Evolutionary conservation across 305 asterid genomes (phyloP).

Genomic region (Ruellia speciosa): DNA sequence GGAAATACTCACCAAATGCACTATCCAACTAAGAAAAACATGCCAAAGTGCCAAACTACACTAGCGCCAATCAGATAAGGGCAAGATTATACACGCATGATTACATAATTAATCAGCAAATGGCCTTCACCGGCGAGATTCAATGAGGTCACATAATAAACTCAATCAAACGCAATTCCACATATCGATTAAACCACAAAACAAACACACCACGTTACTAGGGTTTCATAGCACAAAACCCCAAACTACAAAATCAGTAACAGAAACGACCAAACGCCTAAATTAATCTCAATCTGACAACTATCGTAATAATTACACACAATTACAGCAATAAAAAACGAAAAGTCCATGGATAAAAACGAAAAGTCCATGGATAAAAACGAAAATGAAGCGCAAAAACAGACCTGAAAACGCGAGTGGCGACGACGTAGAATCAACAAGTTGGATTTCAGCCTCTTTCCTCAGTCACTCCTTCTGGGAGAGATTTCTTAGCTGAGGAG

Average conservation of each 20-base stretch:
- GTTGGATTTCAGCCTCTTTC: background rate
- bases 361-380: background rate
- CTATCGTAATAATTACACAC: background rate
- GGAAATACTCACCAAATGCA: too few species aligned
- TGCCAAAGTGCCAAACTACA: too few species aligned
- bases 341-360: background rate
- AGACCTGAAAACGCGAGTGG: slow-evolving; percentile 15
- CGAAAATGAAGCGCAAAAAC: slow-evolving; percentile 3
- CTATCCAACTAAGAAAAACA: too few species aligned
- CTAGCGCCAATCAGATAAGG: too few species aligned
- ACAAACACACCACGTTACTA: background rate
- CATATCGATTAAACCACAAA: background rate
- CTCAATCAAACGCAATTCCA: background rate
- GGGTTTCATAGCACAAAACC: slow-evolving; percentile 6
- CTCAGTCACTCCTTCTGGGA: background rate
- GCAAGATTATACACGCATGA: too few species aligned
- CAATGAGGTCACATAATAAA: too few species aligned
- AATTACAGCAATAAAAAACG: background rate
- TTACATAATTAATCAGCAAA: too few species aligned
- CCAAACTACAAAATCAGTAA: background rate
- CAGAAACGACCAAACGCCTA: background rate
- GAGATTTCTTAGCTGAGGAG: background rate
- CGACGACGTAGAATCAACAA: background rate
- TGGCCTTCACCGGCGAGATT: too few species aligned
- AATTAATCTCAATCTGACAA: background rate